A percentile compares a stretch with the other conserved stretches of the same genome.
Conservation (phyloP, 345 rosid species). For the Abelmoschus esculentus region DNA sequence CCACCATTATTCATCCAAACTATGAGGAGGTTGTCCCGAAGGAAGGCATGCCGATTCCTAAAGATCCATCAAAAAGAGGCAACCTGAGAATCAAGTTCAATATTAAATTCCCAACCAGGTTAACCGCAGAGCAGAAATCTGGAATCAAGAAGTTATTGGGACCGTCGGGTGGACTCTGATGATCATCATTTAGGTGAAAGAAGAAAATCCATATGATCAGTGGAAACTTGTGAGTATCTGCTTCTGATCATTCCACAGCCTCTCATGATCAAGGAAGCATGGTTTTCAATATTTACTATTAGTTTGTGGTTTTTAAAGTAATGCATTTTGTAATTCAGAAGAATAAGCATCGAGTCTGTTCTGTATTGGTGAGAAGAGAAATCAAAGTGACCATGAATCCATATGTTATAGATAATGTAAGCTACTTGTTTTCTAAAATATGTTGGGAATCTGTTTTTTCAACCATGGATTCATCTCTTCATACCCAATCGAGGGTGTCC, state of each 20-base stretch:
- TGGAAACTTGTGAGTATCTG: slow-evolving; percentile 10
- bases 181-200: neutral
- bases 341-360: neutral
- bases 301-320: neutral
- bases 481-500: no score
- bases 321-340: slow-evolving; percentile 2
- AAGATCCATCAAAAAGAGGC: slow-evolving; percentile 64
- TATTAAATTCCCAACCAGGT: slow-evolving; percentile 57
- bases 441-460: no score
- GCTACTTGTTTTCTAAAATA: no score
- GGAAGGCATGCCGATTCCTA: slow-evolving; percentile 84
- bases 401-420: neutral
- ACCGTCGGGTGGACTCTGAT: slow-evolving; percentile 1
- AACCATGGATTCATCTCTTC: no score
- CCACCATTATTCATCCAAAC: slow-evolving; percentile 56
- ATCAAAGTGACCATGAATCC: neutral
- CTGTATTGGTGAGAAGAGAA: neutral
- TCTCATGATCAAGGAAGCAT: neutral
- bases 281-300: neutral
- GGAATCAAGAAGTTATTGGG: slow-evolving; percentile 66
- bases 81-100: slow-evolving; percentile 71
- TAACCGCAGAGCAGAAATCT: slow-evolving; percentile 64
- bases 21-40: slow-evolving; percentile 70
- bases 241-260: neutral
- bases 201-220: neutral